Evolutionary conservation across 2,329 filamentous ascomycete species (phyloP).

Genomic region (Metarhizium robertsii): DNA sequence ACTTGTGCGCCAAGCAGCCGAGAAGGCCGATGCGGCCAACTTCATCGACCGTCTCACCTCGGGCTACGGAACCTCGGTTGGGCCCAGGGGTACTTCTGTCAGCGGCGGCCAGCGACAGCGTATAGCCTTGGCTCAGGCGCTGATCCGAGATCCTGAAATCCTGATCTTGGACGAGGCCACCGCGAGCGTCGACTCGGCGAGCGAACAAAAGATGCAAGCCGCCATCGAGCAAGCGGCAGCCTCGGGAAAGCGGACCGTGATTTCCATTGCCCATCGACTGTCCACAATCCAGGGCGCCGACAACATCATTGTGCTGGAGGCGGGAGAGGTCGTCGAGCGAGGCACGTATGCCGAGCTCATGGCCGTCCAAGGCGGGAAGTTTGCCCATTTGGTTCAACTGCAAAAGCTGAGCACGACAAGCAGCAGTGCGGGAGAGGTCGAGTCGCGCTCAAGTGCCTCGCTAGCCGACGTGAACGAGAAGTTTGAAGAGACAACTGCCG

Average conservation of each 20-base stretch:
- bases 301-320: slow-evolving; percentile 51
- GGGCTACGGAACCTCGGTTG: slow-evolving; percentile 27
- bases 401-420: too few species aligned
- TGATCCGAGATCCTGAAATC: slow-evolving; percentile 28
- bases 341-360: slow-evolving; percentile 51
- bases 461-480: too few species aligned
- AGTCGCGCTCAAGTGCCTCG: too few species aligned
- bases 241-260: background rate
- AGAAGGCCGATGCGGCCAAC: background rate
- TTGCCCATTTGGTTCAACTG: too few species aligned
- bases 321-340: slow-evolving; percentile 46
- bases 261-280: slow-evolving; percentile 4
- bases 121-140: slow-evolving; percentile 41
- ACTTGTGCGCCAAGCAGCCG: background rate
- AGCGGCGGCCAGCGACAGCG: slow-evolving; percentile 57
- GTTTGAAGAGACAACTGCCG: too few species aligned
- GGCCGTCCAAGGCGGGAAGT: background rate
- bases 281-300: slow-evolving; percentile 46
- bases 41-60: background rate
- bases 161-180: slow-evolving; percentile 51
- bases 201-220: slow-evolving; percentile 2
- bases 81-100: slow-evolving; percentile 49
- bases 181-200: slow-evolving; percentile 3
- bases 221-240: background rate
- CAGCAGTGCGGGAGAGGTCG: too few species aligned